A percentile compares a stretch with the other conserved stretches of the same genome.
Evolutionary conservation across 2,329 filamentous ascomycete genomes (phyloP).

Genomic region (Colletotrichum tabaci): DNA sequence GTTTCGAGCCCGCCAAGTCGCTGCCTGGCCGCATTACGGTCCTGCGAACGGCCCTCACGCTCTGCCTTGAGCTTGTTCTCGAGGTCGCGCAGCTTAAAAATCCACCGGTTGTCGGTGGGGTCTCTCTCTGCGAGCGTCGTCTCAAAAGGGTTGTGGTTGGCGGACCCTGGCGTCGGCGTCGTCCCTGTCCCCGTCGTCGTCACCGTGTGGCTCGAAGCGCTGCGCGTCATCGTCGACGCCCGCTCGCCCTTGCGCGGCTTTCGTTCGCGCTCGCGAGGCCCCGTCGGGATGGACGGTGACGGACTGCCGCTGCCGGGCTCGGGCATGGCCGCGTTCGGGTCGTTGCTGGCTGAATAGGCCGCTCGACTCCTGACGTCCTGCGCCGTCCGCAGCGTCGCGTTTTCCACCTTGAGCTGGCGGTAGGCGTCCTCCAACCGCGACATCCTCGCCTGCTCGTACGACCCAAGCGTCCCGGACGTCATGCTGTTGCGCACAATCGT

Average conservation of each 20-base stretch:
- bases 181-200: conserved; percentile 15
- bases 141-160: conserved; percentile 39
- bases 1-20: conserved; percentile 82
- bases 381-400: conserved; percentile 77
- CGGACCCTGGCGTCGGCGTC: conserved; percentile 26
- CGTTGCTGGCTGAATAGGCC: conserved; percentile 57
- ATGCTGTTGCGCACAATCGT: conserved; percentile 79
- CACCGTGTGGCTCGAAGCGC: conserved; percentile 44
- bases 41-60: conserved; percentile 86
- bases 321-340: conserved; percentile 54
- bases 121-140: conserved; percentile 51
- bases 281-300: conserved; percentile 68
- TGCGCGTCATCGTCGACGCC: conserved; percentile 50
- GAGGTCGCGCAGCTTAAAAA: conserved; percentile 87
- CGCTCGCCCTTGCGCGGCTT: conserved; percentile 42
- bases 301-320: conserved; percentile 60
- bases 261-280: conserved; percentile 61
- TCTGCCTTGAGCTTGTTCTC: conserved; percentile 92
- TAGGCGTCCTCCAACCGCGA: conserved; percentile 73
- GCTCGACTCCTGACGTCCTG: conserved; percentile 70
- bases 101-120: conserved; percentile 80
- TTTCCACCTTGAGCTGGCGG: conserved; percentile 75
- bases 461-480: conserved; percentile 62
- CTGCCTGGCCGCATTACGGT: conserved; percentile 86
- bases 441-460: conserved; percentile 63